Percentiles rank a stretch among this genome's conserved stretches.
phyloP scores from a whole-genome alignment of 805 yeast species.

The Wickerhamomyces subpelliculosus region DNA sequence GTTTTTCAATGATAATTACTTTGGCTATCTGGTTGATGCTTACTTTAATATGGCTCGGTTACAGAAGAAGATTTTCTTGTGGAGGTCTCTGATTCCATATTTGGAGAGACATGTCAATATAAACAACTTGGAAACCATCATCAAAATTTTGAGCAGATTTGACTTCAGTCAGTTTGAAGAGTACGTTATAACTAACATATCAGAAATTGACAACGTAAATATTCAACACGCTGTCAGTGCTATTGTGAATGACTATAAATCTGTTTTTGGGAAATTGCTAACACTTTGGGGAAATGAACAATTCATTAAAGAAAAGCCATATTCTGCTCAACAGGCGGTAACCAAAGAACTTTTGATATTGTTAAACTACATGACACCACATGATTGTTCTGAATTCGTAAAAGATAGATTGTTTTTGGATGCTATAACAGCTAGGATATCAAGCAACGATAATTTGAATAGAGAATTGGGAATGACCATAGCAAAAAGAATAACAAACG shows the following conservation, averaged over 20 bases:
- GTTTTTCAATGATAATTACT: conserved; percentile 7
- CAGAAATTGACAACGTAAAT: conserved; percentile 4
- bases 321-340: conserved; percentile 36
- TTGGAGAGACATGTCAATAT: conserved; percentile 4
- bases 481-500: conserved; percentile 40
- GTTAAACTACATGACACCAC: conserved; percentile 17
- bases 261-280: conserved; percentile 9
- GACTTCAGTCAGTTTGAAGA: conserved; percentile 5
- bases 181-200: conserved; percentile 1
- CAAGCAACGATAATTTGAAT: conserved; percentile 36
- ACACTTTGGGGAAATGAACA: conserved; percentile 30
- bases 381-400: conserved; percentile 25
- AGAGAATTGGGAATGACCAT: conserved; percentile 50
- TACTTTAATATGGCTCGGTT: conserved; percentile 5
- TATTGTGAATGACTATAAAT: conserved; percentile 2
- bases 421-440: conserved; percentile 49
- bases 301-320: conserved; percentile 32
- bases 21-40: not conserved
- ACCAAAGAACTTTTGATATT: conserved; percentile 42
- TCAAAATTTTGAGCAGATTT: conserved; percentile 8
- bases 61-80: conserved; percentile 13
- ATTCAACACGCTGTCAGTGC: conserved; percentile 10
- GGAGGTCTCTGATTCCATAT: conserved; percentile 13
- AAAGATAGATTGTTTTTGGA: conserved; percentile 34
- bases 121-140: conserved; percentile 5